A percentile compares a stretch with the other conserved stretches of the same genome.
Conservation (phyloP, 2,329 filamentous ascomycete genomes). For the Botryosphaeria dothidea region DNA sequence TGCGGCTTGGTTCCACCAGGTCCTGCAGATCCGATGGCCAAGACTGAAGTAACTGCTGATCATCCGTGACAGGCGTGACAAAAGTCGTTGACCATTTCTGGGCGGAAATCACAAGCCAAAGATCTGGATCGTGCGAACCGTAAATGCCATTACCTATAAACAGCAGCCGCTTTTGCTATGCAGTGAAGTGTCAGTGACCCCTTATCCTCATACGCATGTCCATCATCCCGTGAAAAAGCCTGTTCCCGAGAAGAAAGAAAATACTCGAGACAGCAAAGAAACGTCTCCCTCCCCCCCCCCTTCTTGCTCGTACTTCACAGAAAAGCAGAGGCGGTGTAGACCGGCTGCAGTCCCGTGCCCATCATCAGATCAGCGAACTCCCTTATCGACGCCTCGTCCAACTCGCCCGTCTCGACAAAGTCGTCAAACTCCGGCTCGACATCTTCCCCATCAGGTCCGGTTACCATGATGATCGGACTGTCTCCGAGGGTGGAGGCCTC, state of each 20-base stretch:
- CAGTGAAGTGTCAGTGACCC: background rate
- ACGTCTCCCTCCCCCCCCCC: too few relatives aligned
- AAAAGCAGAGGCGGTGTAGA: constrained; percentile 4
- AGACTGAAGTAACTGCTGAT: too few relatives aligned
- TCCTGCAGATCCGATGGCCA: too few relatives aligned
- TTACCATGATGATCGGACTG: background rate
- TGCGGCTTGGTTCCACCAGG: background rate
- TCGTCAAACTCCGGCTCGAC: background rate
- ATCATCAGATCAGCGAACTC: constrained; percentile 4
- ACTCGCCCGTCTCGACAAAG: background rate
- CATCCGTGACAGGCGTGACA: too few relatives aligned
- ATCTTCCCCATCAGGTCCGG: background rate
- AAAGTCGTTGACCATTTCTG: too few relatives aligned
- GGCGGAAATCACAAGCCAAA: background rate
- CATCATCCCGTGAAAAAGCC: background rate
- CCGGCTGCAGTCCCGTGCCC: constrained; percentile 8
- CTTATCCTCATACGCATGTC: background rate
- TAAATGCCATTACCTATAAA: constrained; percentile 13
- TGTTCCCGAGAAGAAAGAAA: background rate
- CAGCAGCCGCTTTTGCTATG: constrained; percentile 7
- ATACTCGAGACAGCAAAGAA: background rate
- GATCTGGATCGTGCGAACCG: background rate
- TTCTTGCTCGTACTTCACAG: background rate
- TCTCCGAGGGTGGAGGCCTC: background rate
- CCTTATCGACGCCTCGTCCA: background rate